These are phyloP conservation scores for Exobasidium rhododendri DNA, from an alignment of 1,284 basidiomycete genomes.

Conservation along the genomic window DNA sequence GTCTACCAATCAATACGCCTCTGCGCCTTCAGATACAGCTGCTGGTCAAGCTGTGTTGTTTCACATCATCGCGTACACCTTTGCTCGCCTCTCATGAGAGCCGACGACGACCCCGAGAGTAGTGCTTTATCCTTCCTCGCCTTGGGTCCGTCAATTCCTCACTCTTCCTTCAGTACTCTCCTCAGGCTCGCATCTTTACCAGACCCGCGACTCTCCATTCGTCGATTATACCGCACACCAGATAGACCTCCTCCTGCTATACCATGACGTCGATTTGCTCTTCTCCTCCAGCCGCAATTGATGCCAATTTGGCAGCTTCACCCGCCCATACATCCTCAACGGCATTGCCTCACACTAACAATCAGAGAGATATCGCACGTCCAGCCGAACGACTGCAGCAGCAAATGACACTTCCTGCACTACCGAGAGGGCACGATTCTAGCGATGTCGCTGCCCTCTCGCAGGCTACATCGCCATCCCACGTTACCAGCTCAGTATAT, in stretches of 20 bases:
- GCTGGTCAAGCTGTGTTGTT: neutral
- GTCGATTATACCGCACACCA: neutral
- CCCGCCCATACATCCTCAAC: neutral
- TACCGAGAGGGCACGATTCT: conserved; percentile 5
- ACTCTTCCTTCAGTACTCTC: neutral
- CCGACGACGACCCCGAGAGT: conserved; percentile 13
- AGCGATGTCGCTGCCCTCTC: conserved; percentile 8
- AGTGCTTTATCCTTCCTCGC: conserved; percentile 1
- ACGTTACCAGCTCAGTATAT: too few relatives aligned
- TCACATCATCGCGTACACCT: neutral
- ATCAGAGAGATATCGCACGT: too few relatives aligned
- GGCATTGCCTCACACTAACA: too few relatives aligned
- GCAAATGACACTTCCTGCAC: neutral
- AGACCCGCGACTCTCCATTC: neutral
- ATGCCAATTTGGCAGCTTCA: conserved; percentile 7
- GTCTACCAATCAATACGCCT: neutral
- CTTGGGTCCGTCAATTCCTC: neutral
- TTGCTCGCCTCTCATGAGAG: conserved; percentile 12
- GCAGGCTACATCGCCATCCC: too few relatives aligned
- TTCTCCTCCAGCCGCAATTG: neutral
- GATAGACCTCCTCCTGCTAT: neutral
- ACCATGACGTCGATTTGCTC: conserved; percentile 11
- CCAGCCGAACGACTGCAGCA: too few relatives aligned
- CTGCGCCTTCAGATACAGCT: conserved; percentile 5
- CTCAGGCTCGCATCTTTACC: neutral